Evolutionary conservation across 2,329 filamentous ascomycete genomes (phyloP).

Genomic region (Ophiosphaerella narmari): DNA sequence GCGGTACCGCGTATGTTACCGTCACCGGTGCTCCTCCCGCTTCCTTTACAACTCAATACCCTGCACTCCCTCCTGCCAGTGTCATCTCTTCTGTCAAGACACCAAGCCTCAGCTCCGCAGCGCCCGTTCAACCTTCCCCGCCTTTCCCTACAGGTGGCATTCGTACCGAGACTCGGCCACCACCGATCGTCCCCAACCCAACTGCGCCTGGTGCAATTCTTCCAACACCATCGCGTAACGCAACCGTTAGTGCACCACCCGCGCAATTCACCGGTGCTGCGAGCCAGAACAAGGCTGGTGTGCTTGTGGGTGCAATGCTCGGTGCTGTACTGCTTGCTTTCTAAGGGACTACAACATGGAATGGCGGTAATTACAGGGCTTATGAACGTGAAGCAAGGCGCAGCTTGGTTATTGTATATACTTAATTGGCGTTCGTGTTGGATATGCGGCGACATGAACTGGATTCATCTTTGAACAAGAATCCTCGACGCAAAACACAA

Average conservation of each 20-base stretch:
- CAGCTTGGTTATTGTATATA: constrained; percentile 11
- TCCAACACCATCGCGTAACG: constrained; percentile 21
- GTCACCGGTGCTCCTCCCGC: constrained; percentile 35
- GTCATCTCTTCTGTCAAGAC: constrained; percentile 10
- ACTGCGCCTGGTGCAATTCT: constrained; percentile 26
- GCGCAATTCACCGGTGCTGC: constrained; percentile 37
- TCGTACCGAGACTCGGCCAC: constrained; percentile 32
- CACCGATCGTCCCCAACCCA: constrained; percentile 26
- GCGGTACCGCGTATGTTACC: constrained; percentile 34
- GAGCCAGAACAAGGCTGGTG: constrained; percentile 24
- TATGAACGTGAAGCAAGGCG: background rate
- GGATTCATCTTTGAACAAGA: background rate
- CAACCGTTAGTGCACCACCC: constrained; percentile 22
- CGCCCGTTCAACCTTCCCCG: constrained; percentile 10
- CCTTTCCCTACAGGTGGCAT: constrained; percentile 32
- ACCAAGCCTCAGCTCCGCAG: constrained; percentile 1
- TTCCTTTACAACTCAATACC: constrained; percentile 16
- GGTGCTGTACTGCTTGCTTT: constrained; percentile 33
- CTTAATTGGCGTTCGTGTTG: constrained; percentile 7
- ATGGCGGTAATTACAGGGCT: background rate
- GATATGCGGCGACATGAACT: constrained; percentile 1
- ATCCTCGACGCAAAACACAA: background rate
- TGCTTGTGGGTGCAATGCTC: constrained; percentile 26
- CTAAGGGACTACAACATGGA: constrained; percentile 11
- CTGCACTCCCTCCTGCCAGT: constrained; percentile 17